These are phyloP conservation scores for Erythrophleum ivorense DNA, from an alignment of 331 rosid genomes.

Conservation along the genomic window DNA sequence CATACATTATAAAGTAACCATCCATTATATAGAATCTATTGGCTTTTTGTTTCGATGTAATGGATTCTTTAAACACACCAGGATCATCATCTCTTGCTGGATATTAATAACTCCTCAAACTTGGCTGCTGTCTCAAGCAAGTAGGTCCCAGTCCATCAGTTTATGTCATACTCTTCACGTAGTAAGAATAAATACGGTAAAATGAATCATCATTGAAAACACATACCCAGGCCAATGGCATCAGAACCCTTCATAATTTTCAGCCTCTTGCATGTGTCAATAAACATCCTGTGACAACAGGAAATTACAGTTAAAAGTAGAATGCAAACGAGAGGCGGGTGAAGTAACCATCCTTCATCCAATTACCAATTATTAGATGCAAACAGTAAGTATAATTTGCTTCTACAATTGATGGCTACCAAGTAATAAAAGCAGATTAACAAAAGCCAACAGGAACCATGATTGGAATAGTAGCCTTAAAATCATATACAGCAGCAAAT, in stretches of 20 bases:
- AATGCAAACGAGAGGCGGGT: constrained; percentile 8
- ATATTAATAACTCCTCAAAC: neutral
- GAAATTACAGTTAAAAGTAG: constrained; percentile 22
- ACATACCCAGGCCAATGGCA: constrained; percentile 92
- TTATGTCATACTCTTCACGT: constrained; percentile 7
- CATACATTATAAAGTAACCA: neutral
- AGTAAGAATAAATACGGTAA: neutral
- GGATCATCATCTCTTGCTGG: constrained; percentile 1
- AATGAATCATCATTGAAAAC: constrained; percentile 10
- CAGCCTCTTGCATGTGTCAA: constrained; percentile 80
- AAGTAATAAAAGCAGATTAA: constrained; percentile 1
- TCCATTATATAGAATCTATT: neutral
- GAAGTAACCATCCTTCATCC: neutral
- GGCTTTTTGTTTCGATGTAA: neutral
- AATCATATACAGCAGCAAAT: constrained; percentile 1
- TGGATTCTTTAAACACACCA: constrained; percentile 12
- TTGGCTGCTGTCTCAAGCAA: neutral
- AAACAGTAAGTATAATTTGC: neutral
- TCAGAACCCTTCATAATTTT: constrained; percentile 96
- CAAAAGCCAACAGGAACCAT: neutral
- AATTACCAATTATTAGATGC: neutral
- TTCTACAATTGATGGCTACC: neutral
- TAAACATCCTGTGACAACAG: constrained; percentile 74
- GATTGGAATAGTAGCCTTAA: neutral
- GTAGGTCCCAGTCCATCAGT: constrained; percentile 10